Conservation (phyloP, 768 basidiomycete species). For the Pisolithus tinctorius region DNA sequence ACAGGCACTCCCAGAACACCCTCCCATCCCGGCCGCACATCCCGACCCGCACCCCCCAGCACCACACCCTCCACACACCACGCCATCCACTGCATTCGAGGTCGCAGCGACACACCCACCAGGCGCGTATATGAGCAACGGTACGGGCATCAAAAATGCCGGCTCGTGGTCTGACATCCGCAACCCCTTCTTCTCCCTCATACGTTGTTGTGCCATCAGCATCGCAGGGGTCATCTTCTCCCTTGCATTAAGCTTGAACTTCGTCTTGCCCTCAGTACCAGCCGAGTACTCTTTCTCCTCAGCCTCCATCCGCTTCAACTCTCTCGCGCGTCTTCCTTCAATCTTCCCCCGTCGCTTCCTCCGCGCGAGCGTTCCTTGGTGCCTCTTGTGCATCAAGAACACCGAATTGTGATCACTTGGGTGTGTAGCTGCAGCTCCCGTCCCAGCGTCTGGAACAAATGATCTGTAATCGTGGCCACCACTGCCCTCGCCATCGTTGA, state of each 20-base stretch:
- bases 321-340: conserved; percentile 22
- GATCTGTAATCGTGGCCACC: background rate
- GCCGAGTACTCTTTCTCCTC: background rate
- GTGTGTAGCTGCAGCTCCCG: conserved; percentile 38
- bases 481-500: background rate
- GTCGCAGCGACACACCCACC: conserved; percentile 13
- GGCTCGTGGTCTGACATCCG: conserved; percentile 13
- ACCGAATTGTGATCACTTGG: conserved; percentile 50
- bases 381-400: conserved; percentile 25
- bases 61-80: conserved; percentile 4
- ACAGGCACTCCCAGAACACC: conserved; percentile 12
- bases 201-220: background rate
- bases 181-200: background rate
- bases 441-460: background rate
- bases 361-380: conserved; percentile 14
- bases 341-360: conserved; percentile 20
- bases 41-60: conserved; percentile 3
- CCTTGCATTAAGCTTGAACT: too few relatives aligned
- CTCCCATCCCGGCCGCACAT: conserved; percentile 3
- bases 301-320: conserved; percentile 18
- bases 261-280: too few relatives aligned
- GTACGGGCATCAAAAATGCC: conserved; percentile 36
- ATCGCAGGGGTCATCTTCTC: too few relatives aligned
- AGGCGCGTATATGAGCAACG: conserved; percentile 23
- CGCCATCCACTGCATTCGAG: conserved; percentile 1